Evolutionary conservation across 768 basidiomycete genomes (phyloP).

Genomic region (Pleurotus sapidus): DNA sequence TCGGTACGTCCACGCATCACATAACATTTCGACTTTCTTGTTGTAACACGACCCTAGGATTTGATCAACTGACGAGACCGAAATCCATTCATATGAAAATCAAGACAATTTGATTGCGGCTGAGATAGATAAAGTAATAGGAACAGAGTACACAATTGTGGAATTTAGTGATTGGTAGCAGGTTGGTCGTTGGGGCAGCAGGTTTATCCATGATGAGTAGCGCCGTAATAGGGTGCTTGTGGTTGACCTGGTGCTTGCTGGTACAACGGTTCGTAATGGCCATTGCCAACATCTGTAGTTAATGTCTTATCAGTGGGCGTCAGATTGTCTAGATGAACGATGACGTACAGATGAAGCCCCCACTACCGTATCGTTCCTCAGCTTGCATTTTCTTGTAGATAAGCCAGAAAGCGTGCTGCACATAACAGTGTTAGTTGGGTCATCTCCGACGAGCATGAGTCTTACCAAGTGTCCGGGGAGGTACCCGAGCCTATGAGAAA

Average conservation of each 20-base stretch:
- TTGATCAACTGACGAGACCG: slow-evolving; percentile 79
- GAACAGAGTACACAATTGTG: too few species aligned
- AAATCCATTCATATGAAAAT: slow-evolving; percentile 86
- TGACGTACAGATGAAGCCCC: slow-evolving; percentile 72
- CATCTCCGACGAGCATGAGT: too few species aligned
- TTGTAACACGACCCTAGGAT: slow-evolving; percentile 47
- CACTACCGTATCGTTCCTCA: slow-evolving; percentile 75
- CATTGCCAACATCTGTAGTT: slow-evolving; percentile 24
- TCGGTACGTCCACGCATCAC: slow-evolving; percentile 49
- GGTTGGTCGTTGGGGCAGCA: too few species aligned
- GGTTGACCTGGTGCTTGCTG: slow-evolving; percentile 13
- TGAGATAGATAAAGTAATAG: too few species aligned
- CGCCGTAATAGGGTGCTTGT: slow-evolving; percentile 16
- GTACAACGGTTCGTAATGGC: slow-evolving; percentile 21
- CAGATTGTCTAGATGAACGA: background rate
- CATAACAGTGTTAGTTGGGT: background rate
- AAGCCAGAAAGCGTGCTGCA: slow-evolving; percentile 80
- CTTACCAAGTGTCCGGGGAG: slow-evolving; percentile 57
- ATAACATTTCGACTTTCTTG: background rate
- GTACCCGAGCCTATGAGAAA: slow-evolving; percentile 61
- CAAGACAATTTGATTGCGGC: slow-evolving; percentile 35
- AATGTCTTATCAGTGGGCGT: background rate
- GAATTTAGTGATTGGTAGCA: too few species aligned
- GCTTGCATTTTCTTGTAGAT: slow-evolving; percentile 91
- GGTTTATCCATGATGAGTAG: slow-evolving; percentile 13